phyloP scores from a whole-genome alignment of 768 basidiomycete genomes.

The Polyporus arcularius region DNA sequence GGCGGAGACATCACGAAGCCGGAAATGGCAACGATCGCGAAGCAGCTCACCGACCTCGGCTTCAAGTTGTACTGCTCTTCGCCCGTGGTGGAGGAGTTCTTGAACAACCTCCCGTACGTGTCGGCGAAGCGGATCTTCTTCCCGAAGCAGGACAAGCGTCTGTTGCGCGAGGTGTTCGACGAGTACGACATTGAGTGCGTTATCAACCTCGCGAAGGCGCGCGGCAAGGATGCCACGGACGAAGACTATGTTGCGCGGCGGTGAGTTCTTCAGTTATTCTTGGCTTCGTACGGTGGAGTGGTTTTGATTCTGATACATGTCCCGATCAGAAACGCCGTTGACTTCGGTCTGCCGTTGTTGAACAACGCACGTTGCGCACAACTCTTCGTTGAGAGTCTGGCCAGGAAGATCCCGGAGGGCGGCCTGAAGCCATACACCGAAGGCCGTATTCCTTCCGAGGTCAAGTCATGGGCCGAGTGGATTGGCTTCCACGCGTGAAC shows the following conservation, averaged over 20 bases:
- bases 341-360: conserved; percentile 90
- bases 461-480: conserved; percentile 90
- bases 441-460: conserved; percentile 88
- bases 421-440: conserved; percentile 79
- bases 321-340: conserved; percentile 77
- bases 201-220: conserved; percentile 84
- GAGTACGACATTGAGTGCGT: conserved; percentile 94
- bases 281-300: neutral
- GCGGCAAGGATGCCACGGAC: conserved; percentile 76
- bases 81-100: conserved; percentile 71
- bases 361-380: conserved; percentile 89
- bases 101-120: conserved; percentile 79
- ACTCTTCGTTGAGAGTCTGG: conserved; percentile 89
- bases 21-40: conserved; percentile 84
- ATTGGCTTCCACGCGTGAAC: conserved; percentile 67
- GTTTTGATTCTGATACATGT: neutral
- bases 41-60: conserved; percentile 78
- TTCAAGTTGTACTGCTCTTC: conserved; percentile 96
- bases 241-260: conserved; percentile 96
- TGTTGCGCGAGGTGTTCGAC: conserved; percentile 89
- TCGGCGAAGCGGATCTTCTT: conserved; percentile 89
- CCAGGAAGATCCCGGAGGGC: conserved; percentile 79
- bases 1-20: conserved; percentile 89
- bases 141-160: conserved; percentile 95
- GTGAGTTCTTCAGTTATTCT: conserved; percentile 39